Conservation (phyloP, 202 grass and related monocot species). For the Digitaria exilis region DNA sequence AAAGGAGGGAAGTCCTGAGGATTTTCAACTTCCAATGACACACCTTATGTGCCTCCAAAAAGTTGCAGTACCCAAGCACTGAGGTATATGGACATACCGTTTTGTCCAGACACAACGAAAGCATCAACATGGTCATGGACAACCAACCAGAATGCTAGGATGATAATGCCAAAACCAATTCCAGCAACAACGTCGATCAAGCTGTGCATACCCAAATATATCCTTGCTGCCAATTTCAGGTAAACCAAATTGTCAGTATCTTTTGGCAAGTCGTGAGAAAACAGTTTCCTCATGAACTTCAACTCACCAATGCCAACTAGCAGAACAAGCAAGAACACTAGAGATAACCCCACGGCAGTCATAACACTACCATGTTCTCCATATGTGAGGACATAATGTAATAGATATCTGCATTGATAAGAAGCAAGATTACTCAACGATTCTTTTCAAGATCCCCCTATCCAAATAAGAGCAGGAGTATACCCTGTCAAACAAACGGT, state of each 20-base stretch:
- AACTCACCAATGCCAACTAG: conserved; percentile 72
- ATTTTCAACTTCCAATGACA: conserved; percentile 1
- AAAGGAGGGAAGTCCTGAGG: conserved; percentile 12
- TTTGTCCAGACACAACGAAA: conserved; percentile 81
- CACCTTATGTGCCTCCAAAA: not conserved
- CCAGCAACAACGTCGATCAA: conserved; percentile 77
- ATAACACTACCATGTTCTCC: conserved; percentile 32
- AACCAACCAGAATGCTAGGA: conserved; percentile 83
- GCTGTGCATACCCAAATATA: conserved; percentile 99
- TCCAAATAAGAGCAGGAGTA: conserved; percentile 13
- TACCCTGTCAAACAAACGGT: conserved; percentile 95
- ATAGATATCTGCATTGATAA: conserved; percentile 63
- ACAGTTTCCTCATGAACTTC: not conserved
- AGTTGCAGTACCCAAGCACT: not conserved
- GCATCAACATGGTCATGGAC: conserved; percentile 69
- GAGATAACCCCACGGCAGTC: conserved; percentile 41
- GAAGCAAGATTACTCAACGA: not conserved
- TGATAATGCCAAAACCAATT: conserved; percentile 64
- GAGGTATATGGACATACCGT: conserved; percentile 53
- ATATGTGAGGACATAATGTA: conserved; percentile 70
- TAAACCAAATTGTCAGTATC: conserved; percentile 32
- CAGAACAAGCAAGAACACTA: conserved; percentile 62
- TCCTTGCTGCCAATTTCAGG: conserved; percentile 65
- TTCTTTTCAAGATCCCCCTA: not conserved
- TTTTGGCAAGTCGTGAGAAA: not conserved